Base-by-base conservation (phyloP, 192 early-diverging fungal species). In the Podila epigama region DNA sequence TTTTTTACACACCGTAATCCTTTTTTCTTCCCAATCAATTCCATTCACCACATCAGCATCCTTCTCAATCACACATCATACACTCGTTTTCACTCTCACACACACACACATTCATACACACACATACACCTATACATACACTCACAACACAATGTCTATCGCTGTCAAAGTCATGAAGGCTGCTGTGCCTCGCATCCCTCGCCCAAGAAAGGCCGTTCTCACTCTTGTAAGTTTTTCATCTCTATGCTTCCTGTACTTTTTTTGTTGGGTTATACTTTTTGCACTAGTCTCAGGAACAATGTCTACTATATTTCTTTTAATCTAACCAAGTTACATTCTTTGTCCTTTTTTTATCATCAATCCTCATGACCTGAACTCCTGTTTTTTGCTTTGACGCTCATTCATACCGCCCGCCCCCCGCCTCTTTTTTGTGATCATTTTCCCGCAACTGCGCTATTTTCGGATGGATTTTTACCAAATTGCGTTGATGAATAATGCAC, bases 171-270 rank as follows among this genome's bases (percentile, higher is more conserved):
- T 77, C 55, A 50, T 68, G 33, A 63, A 63, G 62, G 61, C 66
- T 55, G 73, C 60, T 12, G 39, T 54, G 13, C 73, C 73, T 60
- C 57, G 61, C 33, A 71, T 80, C 34, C 69, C 65, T 22, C 79
- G 79, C 27, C 29, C 70, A 10, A 58, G 79, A 33, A 85, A 81
- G 66, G 84, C 84, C 29, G 84, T 80, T 28, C 71, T 87, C 60
- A 81, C 82, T 15, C 77, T 87, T 65, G 86, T 87, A 67, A 9
- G 80, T 69, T 51, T 50, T 50, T 8, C 37, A 16, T 60, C n/a
- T n/a, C n/a, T 4, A 48, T 8, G 44, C 15, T 27, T 51, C 9
- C 6, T 53, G 18, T 52, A 1, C 32, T 36, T 33, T 6, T 54
- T 37, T 54, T 27, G 51, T 0, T 55, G n/a, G n/a, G n/a, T n/a